Evolutionary conservation across 495 filamentous ascomycete species (phyloP), one percentile per base, ranked within the genome.

Genomic region (Daldinia vernicosa): DNA sequence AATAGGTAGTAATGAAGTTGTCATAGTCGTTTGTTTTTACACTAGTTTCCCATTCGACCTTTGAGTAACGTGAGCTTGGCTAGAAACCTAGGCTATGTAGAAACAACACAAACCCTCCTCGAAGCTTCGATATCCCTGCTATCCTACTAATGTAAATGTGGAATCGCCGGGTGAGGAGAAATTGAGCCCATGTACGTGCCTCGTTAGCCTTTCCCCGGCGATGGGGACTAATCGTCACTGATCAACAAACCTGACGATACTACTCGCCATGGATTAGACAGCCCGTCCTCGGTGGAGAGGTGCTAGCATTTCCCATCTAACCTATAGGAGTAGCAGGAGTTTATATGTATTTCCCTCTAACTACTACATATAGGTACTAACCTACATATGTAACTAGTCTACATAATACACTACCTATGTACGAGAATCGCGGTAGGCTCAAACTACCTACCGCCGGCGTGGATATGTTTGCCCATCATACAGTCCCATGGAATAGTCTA

Each of bases 201-300:
- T n/a, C 33, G 45, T 55, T 60, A 63, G 53, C 27, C 28, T 35
- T 57, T 53, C 30, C 55, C 37, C 50, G 28, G 30, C 37, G 33
- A 68, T 60, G 60, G 70, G 51, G 39, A 50, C 33, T 30, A 37
- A 52, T 69, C 70, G 66, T 69, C 70, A 69, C 66, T 62, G 65
- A 73, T 69, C 70, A 62, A 53, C 70, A 39, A 65, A 72, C 64
- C 60, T 33, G 17, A 37, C 19, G 30, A 37, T 60, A 60, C 40
- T 53, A 51, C 55, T 32, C 28, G 30, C 22, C 43, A n/a, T 54
- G 19, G 27, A 19, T 56, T 30, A 30, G 17, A 35, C 8, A 57
- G 33, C 32, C 30, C 28, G 12, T 33, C 4, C 33, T 37, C 19
- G 19, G 51, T 52, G 61, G 66, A 14, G 66, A 69, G 51, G 37